Percentiles rank a stretch among this genome's conserved stretches.
These are phyloP conservation scores for Aechmea fasciata DNA, from an alignment of 176 grass and related monocot genomes.

Conservation along the genomic window DNA sequence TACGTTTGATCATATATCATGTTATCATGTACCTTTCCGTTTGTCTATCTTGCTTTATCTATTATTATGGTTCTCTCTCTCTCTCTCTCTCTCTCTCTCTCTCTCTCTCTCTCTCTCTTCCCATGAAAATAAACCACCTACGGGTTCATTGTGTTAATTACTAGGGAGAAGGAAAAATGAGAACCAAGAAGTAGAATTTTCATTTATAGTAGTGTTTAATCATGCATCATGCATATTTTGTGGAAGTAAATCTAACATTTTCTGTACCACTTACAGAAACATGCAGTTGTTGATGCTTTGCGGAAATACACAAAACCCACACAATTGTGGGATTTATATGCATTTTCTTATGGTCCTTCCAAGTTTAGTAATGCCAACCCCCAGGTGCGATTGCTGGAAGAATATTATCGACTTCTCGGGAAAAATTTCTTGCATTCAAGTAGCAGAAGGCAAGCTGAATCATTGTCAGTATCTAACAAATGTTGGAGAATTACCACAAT, in stretches of 20 bases:
- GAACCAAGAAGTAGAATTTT: not conserved
- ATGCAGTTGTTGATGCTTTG: conserved; percentile 61
- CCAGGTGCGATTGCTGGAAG: conserved; percentile 60
- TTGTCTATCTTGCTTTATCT: too few species aligned
- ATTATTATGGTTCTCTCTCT: too few species aligned
- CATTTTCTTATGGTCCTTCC: conserved; percentile 69
- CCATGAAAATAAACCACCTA: not conserved
- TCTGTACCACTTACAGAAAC: conserved; percentile 41
- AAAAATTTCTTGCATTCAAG: conserved; percentile 27
- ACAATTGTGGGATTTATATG: conserved; percentile 71
- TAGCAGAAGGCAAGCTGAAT: conserved; percentile 24
- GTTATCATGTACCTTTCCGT: too few species aligned
- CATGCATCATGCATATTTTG: not conserved
- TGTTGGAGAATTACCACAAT: conserved; percentile 72
- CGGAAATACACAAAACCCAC: conserved; percentile 58
- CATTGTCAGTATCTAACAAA: conserved; percentile 32
- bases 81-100: too few species aligned
- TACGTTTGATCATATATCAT: too few species aligned
- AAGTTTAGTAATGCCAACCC: conserved; percentile 59
- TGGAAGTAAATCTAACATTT: not conserved
- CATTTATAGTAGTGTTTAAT: not conserved
- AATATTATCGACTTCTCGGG: conserved; percentile 70
- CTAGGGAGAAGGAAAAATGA: not conserved
- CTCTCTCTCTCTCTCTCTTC: too few species aligned
- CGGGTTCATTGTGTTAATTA: not conserved